A percentile compares a stretch with the other conserved stretches of the same genome.
Evolutionary conservation across 2,329 filamentous ascomycete genomes (phyloP).

Genomic region (Acrodontium crateriforme): DNA sequence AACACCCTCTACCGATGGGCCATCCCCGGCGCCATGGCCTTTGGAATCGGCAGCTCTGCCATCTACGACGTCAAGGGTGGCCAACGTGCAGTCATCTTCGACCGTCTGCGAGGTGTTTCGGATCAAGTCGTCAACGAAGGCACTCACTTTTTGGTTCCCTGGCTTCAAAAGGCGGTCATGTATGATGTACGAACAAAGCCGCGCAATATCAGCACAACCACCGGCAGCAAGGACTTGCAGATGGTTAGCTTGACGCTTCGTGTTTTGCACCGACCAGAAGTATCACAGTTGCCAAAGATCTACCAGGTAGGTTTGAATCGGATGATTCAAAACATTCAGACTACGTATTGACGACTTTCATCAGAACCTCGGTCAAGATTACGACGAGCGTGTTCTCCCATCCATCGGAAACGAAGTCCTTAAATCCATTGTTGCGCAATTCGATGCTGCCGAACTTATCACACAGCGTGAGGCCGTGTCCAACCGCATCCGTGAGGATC

Average conservation of each 20-base stretch:
- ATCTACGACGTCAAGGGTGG: slow-evolving; percentile 97
- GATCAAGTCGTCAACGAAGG: slow-evolving; percentile 88
- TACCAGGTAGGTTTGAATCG: slow-evolving; percentile 81
- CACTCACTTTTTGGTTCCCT: slow-evolving; percentile 90
- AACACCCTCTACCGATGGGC: slow-evolving; percentile 52
- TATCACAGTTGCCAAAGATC: slow-evolving; percentile 86
- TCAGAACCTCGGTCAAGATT: slow-evolving; percentile 91
- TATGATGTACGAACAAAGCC: slow-evolving; percentile 98
- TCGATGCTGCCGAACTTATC: slow-evolving; percentile 54
- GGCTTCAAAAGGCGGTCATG: slow-evolving; percentile 86
- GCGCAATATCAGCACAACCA: slow-evolving; percentile 92
- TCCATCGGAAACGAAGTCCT: slow-evolving; percentile 43
- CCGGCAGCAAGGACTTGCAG: slow-evolving; percentile 96
- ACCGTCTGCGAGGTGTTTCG: slow-evolving; percentile 81
- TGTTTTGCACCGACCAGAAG: slow-evolving; percentile 87
- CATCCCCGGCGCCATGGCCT: slow-evolving; percentile 57
- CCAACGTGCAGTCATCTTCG: slow-evolving; percentile 92
- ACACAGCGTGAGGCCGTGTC: slow-evolving; percentile 96
- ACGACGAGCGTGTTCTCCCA: slow-evolving; percentile 57
- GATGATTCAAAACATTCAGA: too few species aligned
- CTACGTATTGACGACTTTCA: not conserved
- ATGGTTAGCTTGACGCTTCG: slow-evolving; percentile 98
- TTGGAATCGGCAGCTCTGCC: slow-evolving; percentile 57
- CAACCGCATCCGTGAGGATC: slow-evolving; percentile 82
- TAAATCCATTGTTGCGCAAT: slow-evolving; percentile 40